Conservation (phyloP, 441 rosid species). For the Bruguiera hainesii region DNA sequence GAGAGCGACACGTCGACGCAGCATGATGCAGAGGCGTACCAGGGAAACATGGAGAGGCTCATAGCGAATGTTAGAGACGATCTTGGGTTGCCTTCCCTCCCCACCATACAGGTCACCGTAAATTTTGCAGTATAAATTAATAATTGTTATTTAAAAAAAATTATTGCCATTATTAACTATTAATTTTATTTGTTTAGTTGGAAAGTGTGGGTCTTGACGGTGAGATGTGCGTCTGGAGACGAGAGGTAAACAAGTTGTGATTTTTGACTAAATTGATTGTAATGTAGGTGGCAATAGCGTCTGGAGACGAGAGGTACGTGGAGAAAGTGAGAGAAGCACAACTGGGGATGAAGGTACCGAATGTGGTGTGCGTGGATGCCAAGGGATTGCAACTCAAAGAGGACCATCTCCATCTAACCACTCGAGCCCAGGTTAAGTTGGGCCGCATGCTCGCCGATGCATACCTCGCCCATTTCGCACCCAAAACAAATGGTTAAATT, state of each 20-base stretch:
- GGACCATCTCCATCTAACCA: constrained; percentile 74
- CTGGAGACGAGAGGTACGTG: constrained; percentile 54
- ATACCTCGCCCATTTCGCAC: constrained; percentile 46
- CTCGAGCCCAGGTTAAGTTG: constrained; percentile 59
- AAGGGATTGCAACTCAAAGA: constrained; percentile 59
- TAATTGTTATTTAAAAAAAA: background rate
- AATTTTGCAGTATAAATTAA: background rate
- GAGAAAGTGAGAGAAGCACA: constrained; percentile 82
- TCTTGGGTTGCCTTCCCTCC: constrained; percentile 66
- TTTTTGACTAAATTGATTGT: background rate
- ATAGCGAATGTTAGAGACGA: constrained; percentile 59
- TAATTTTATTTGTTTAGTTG: background rate
- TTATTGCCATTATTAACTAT: background rate
- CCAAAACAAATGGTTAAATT: background rate
- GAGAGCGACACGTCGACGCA: constrained; percentile 63
- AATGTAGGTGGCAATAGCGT: constrained; percentile 65
- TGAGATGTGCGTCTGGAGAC: too few relatives aligned
- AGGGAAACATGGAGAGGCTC: constrained; percentile 52
- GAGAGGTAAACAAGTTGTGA: too few relatives aligned
- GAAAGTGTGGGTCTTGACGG: too few relatives aligned
- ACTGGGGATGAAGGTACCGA: constrained; percentile 42
- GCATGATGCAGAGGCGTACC: constrained; percentile 58
- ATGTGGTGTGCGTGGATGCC: constrained; percentile 75
- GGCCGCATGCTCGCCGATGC: constrained; percentile 71
- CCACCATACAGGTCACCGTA: constrained; percentile 60